These are phyloP conservation scores for Hypomyces rosellus DNA, from an alignment of 2,329 filamentous ascomycete species.

Conservation along the genomic window DNA sequence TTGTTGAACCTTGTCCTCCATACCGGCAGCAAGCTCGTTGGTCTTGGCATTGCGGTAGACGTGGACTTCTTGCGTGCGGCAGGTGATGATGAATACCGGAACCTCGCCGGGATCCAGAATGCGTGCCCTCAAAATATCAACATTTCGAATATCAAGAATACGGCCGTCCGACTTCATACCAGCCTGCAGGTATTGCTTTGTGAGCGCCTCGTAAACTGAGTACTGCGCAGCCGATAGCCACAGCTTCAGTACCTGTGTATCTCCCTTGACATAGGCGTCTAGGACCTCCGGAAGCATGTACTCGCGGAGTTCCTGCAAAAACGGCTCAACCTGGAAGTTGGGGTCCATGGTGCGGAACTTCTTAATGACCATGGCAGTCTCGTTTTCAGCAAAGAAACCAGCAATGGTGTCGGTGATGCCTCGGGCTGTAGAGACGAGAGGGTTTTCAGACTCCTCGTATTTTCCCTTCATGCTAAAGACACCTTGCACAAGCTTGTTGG, in stretches of 20 bases:
- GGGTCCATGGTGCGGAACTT: conserved; percentile 96
- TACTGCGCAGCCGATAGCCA: conserved; percentile 97
- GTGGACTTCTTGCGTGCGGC: conserved; percentile 94
- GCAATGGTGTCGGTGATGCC: conserved; percentile 90
- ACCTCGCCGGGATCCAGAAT: conserved; percentile 81
- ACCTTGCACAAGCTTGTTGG: conserved; percentile 79
- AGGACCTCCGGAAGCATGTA: conserved; percentile 97
- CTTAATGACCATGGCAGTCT: conserved; percentile 96
- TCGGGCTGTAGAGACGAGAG: conserved; percentile 83
- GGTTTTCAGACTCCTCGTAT: conserved; percentile 97
- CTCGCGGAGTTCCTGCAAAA: conserved; percentile 90
- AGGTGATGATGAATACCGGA: conserved; percentile 95
- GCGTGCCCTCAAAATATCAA: conserved; percentile 77
- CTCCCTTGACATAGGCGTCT: conserved; percentile 96
- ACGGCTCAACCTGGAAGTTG: conserved; percentile 88
- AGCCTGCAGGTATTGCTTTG: conserved; percentile 89
- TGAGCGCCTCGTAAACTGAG: conserved; percentile 92
- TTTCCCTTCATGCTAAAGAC: conserved; percentile 79
- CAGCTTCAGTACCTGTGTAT: conserved; percentile 80
- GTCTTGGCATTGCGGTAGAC: conserved; percentile 92
- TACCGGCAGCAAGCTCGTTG: conserved; percentile 82
- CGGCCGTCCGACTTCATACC: conserved; percentile 92
- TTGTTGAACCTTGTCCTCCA: conserved; percentile 98
- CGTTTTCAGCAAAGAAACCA: conserved; percentile 97
- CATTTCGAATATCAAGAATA: conserved; percentile 90